Evolutionary conservation across 371 early-diverging fungal species (phyloP), one percentile per base, ranked within the genome.

Genomic region (Phascolomyces articulosus): DNA sequence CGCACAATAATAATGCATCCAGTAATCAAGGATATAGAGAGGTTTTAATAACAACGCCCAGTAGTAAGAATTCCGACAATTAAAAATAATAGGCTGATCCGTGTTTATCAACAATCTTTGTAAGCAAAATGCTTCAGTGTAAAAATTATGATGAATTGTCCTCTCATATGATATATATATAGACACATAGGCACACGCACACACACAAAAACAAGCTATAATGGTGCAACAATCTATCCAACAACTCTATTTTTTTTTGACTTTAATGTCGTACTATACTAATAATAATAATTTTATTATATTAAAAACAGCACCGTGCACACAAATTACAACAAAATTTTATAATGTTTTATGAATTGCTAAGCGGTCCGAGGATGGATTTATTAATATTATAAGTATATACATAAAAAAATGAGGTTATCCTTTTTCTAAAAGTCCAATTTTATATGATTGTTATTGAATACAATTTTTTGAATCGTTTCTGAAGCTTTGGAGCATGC

Each of bases 401-500:
- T n/a, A n/a, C n/a, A n/a, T n/a, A n/a, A n/a, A n/a, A n/a, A n/a
- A n/a, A n/a, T n/a, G n/a, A n/a, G 31, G 31, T 6, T 41, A 41
- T 41, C 15, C 4, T 11, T 41, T 16, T 41, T 41, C 4, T 41
- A 3, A 41, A 41, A 41, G 41, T 9, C 21, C 21, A 23, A 24
- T 23, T 11, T 49, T 21, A 11, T 23, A 8, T 23, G 21, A 47
- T 47, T 47, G n/a, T 11, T 16, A 9, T 49, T 49, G 3, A 8
- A 18, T 24, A 7, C 4, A 7, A 24, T n/a, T 51, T 51, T 51
- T 23, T 51, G 51, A 51, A 20, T 13, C 4, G 51, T 23, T 23
- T 23, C 23, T 23, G 51, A 51, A 3, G 65, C 66, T 31, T 68
- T 69, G 0, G 58, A 27, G 55, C 77, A 79, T 26, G 76, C 70